Evolutionary conservation across 2,329 filamentous ascomycete species (phyloP).

Genomic region (Pestalotiopsis sp.): DNA sequence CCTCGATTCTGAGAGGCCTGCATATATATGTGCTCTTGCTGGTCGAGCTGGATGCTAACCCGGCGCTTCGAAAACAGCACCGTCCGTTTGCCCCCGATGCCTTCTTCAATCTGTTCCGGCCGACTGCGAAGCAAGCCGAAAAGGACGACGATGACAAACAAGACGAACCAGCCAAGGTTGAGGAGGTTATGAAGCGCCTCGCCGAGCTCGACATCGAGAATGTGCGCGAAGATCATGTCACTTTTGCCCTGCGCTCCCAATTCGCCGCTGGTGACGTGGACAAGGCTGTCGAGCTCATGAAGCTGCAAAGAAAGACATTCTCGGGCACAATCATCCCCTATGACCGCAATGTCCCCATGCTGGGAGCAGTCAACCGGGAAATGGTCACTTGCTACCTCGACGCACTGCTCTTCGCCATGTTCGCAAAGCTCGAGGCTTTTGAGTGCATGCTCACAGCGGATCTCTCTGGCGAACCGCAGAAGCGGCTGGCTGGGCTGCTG

Average conservation of each 20-base stretch:
- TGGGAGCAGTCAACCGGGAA: conserved; percentile 84
- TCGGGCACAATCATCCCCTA: conserved; percentile 78
- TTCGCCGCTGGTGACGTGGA: conserved; percentile 72
- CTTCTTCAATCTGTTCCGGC: conserved; percentile 67
- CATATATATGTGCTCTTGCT: not conserved
- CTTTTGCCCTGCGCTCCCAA: conserved; percentile 58
- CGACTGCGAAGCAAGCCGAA: conserved; percentile 57
- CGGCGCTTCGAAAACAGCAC: conserved; percentile 36
- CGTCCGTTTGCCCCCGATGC: conserved; percentile 57
- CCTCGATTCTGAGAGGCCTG: too few species aligned
- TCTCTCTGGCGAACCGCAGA: conserved; percentile 62
- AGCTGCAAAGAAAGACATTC: conserved; percentile 79
- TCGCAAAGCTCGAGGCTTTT: conserved; percentile 85
- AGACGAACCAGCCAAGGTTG: conserved; percentile 47
- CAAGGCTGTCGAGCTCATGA: conserved; percentile 74
- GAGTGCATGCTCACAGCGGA: conserved; percentile 88
- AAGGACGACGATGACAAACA: conserved; percentile 47
- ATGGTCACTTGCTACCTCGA: conserved; percentile 95
- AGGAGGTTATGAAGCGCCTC: conserved; percentile 33
- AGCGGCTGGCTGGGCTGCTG: conserved; percentile 75
- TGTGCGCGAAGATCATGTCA: conserved; percentile 59
- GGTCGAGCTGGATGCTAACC: not conserved
- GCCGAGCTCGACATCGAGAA: conserved; percentile 46
- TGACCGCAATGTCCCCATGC: conserved; percentile 70
- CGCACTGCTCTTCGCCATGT: conserved; percentile 92